Base-by-base conservation (phyloP, 805 yeast species). In the Metschnikowia arizonensis region DNA sequence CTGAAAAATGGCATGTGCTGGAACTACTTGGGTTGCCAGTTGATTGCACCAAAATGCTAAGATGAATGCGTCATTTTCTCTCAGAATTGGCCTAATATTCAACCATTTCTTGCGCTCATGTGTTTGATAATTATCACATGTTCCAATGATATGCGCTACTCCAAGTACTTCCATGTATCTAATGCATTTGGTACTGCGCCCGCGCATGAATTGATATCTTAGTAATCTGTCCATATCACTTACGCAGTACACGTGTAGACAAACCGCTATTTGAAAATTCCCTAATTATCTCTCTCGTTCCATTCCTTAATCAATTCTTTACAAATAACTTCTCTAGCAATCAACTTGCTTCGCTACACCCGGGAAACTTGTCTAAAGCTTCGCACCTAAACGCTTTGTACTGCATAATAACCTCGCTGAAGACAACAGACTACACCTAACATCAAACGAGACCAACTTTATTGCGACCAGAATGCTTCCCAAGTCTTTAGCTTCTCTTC, bases 401-500 rank as follows among this genome's bases (percentile, higher is more conserved):
- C 45, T 42, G 45, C 40, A 42, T 14, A 12, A 19, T 15, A 28
- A 7, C 10, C 44, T 41, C 44, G 36, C 32, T 31, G 42, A 39
- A 29, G 28, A 21, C 35, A 31, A 29, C 42, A 31, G 25, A 33
- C 17, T 33, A 21, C 11, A 9, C n/a, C n/a, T 19, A 7, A 23
- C 29, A 39, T 18, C 34, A 15, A n/a, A 10, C 28, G n/a, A 31
- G 4, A 12, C 23, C 28, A 19, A 14, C 14, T 14, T n/a, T 15
- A 39, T 19, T 19, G 11, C 33, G 26, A 26, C 31, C 17, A 35
- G 17, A 44, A 68, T 67, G 72, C 61, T 66, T 44, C 69, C 60
- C 35, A 62, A 68, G 33, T 61, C 71, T 10, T 46, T 67, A 46
- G 64, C 70, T 28, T 66, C 71, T 25, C 62, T 68, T 45, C 73